Evolutionary conservation across 106 monocot genomes (phyloP).

Genomic region (Platanthera zijinensis): DNA sequence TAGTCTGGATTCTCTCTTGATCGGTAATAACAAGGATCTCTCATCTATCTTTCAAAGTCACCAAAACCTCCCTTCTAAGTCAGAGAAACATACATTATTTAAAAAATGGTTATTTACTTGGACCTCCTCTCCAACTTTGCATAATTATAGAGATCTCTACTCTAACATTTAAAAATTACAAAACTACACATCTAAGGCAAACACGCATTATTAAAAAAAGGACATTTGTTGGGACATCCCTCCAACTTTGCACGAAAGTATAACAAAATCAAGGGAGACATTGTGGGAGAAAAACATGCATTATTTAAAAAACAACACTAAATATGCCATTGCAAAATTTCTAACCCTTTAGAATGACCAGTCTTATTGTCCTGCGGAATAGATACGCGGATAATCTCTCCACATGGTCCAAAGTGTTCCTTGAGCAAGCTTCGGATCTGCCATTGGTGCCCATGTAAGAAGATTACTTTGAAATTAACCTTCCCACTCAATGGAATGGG

Average conservation of each 20-base stretch:
- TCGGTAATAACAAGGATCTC: no score
- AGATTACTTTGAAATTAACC: background rate
- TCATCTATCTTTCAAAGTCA: no score
- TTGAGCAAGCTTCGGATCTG: slow-evolving; percentile 52
- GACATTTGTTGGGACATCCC: no score
- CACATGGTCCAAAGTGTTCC: slow-evolving; percentile 57
- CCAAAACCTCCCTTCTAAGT: no score
- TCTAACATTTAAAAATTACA: no score
- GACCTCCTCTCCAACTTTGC: no score
- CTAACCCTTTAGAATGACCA: slow-evolving; percentile 53
- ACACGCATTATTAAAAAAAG: background rate
- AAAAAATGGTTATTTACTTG: no score
- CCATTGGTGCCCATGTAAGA: background rate
- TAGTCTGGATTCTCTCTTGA: no score
- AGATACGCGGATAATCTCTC: slow-evolving; percentile 57
- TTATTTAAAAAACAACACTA: background rate
- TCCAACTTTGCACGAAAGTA: background rate
- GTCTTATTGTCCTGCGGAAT: slow-evolving; percentile 60
- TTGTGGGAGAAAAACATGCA: background rate
- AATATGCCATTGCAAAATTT: background rate
- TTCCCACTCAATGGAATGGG: background rate
- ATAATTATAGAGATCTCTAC: no score
- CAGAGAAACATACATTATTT: no score
- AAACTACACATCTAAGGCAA: no score
- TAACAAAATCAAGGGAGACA: background rate